phyloP scores from a whole-genome alignment of 2,329 filamentous ascomycete genomes.

The Fusarium palustre region DNA sequence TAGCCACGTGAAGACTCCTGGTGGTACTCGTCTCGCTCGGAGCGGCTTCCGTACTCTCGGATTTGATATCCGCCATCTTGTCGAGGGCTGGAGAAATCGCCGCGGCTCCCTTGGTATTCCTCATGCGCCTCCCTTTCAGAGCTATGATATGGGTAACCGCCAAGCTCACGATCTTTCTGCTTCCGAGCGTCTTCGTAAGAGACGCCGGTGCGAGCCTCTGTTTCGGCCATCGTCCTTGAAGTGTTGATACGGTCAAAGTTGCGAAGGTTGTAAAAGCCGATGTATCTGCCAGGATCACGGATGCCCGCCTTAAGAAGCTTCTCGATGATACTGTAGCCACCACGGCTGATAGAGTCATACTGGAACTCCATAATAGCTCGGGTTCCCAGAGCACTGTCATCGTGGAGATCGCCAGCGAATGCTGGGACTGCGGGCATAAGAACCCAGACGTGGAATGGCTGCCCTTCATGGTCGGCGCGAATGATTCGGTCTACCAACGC shows the following conservation, averaged over 20 bases:
- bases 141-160: conserved; percentile 55
- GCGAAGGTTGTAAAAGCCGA: conserved; percentile 86
- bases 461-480: conserved; percentile 72
- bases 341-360: conserved; percentile 82
- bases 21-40: conserved; percentile 8
- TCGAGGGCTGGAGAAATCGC: conserved; percentile 17
- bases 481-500: conserved; percentile 83
- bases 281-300: conserved; percentile 75
- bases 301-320: conserved; percentile 75
- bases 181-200: conserved; percentile 74
- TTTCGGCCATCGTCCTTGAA: conserved; percentile 69
- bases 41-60: conserved; percentile 8
- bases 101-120: conserved; percentile 23
- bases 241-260: conserved; percentile 87
- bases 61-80: conserved; percentile 16
- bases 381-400: conserved; percentile 78
- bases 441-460: conserved; percentile 80
- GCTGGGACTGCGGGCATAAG: conserved; percentile 84
- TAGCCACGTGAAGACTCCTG: conserved; percentile 7
- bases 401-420: conserved; percentile 83
- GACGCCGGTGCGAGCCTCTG: conserved; percentile 73
- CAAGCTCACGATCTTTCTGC: conserved; percentile 70
- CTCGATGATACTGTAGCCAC: conserved; percentile 82
- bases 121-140: conserved; percentile 33
- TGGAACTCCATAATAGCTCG: conserved; percentile 91